Base-by-base conservation (phyloP, 306 rosid species). In the Prinsepia uniflora region DNA sequence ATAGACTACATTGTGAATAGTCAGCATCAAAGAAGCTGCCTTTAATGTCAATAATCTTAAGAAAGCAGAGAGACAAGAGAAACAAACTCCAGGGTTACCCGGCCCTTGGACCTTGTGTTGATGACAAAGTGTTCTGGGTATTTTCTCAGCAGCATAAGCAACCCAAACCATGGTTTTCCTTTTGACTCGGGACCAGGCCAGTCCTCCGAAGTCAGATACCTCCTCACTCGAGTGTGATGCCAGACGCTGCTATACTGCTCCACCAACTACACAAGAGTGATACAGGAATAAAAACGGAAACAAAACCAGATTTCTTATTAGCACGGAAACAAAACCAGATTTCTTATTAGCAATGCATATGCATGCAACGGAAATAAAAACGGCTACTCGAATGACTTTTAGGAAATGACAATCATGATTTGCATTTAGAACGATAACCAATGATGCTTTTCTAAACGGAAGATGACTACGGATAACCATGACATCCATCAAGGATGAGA, bases 81-180 rank as follows among this genome's bases (percentile, higher is more conserved):
- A 67, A 95, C 99, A 62, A 91, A 95, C 76, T 95, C 99, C 61
- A 63, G 81, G 3, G 99, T 87, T 60, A 89, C 48, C 41, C 97
- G 82, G 54, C 92, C 96, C 84, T 95, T 95, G 72, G 97, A 91
- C 81, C 99, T 84, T 10, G 97, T 94, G 92, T 91, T 91, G 81
- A 94, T 90, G 81, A 94, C 98, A 62, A 94, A 94, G 72, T 94
- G 99, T 77, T 95, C 99, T 1, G 99, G 99, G 80, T 95, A 95
- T 83, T 91, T 95, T 76, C 99, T 89, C 63, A 95, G 81, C 81
- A 91, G 79, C 97, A 87, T 89, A 20, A 95, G 96, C 77, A 95
- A 81, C 43, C 97, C 97, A 58, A 86, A 91, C 99, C 99, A 95
- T 0, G 96, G 99, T 78, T 95, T 95, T 57, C 93, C 96, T 85